Evolutionary conservation across 106 monocot genomes (phyloP).

Genomic region (Phalaenopsis aphrodite): DNA sequence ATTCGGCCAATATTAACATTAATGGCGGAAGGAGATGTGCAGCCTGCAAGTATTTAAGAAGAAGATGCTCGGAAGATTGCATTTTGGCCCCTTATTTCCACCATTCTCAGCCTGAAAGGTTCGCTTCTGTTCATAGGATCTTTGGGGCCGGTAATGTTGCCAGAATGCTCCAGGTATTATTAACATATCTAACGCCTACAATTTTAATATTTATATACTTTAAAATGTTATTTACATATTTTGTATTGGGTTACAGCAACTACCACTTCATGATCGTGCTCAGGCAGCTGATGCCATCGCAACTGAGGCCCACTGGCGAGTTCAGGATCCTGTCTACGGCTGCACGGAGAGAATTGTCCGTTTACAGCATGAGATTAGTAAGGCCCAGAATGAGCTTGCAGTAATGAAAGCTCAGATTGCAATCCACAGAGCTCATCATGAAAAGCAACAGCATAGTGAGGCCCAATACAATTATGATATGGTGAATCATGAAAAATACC

Average conservation of each 20-base stretch:
- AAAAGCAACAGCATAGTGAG: background rate
- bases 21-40: slow-evolving; percentile 31
- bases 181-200: too few species aligned
- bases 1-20: background rate
- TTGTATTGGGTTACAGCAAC: slow-evolving; percentile 13
- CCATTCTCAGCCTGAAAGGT: slow-evolving; percentile 32
- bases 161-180: slow-evolving; percentile 39
- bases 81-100: slow-evolving; percentile 51
- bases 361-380: slow-evolving; percentile 34
- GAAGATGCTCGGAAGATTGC: slow-evolving; percentile 54
- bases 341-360: slow-evolving; percentile 21
- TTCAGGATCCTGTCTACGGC: slow-evolving; percentile 49
- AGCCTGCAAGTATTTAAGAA: slow-evolving; percentile 46
- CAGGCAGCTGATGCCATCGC: slow-evolving; percentile 45
- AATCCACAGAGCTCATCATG: slow-evolving; percentile 8
- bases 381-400: slow-evolving; percentile 20
- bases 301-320: slow-evolving; percentile 46
- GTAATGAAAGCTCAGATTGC: slow-evolving; percentile 23
- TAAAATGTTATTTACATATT: background rate
- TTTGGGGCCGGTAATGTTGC: slow-evolving; percentile 36
- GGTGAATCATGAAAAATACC: too few species aligned
- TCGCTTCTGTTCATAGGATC: slow-evolving; percentile 45
- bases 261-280: slow-evolving; percentile 18
- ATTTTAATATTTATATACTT: too few species aligned
- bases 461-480: too few species aligned